phyloP scores from a whole-genome alignment of 208 protist genomes.

The Giardia duodenalis region DNA sequence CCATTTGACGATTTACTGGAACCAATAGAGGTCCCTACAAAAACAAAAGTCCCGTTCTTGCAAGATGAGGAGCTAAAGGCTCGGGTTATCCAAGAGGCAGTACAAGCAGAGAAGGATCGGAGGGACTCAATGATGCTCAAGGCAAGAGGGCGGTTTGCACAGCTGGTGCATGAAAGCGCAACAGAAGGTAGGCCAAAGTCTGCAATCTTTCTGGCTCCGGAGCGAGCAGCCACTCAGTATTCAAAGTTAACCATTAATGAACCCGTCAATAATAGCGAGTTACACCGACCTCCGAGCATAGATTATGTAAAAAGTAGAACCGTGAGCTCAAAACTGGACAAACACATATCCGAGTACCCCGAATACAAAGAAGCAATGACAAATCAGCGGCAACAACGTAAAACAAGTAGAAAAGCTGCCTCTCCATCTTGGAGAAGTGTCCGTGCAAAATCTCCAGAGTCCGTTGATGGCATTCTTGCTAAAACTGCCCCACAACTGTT shows the following conservation, averaged over 20 bases:
- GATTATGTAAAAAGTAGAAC: neutral
- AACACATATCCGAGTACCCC: too few relatives aligned
- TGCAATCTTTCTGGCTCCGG: neutral
- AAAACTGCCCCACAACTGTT: too few relatives aligned
- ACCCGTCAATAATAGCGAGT: neutral
- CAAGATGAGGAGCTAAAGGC: neutral
- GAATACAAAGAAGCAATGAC: too few relatives aligned
- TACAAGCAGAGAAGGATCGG: neutral
- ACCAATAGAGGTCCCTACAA: too few relatives aligned
- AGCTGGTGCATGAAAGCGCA: neutral
- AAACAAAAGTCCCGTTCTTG: neutral
- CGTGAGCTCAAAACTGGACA: too few relatives aligned
- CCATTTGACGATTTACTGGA: too few relatives aligned
- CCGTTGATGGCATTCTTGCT: too few relatives aligned
- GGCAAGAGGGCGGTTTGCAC: neutral
- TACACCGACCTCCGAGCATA: neutral
- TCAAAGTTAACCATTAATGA: neutral
- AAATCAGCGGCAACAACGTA: too few relatives aligned
- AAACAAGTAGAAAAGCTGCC: too few relatives aligned
- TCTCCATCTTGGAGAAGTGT: too few relatives aligned
- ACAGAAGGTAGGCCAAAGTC: neutral
- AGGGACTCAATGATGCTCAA: neutral
- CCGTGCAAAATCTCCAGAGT: too few relatives aligned
- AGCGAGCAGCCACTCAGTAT: neutral
- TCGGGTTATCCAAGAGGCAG: neutral